Evolutionary conservation across 2,329 filamentous ascomycete genomes (phyloP).

Genomic region (Cercospora sp.): DNA sequence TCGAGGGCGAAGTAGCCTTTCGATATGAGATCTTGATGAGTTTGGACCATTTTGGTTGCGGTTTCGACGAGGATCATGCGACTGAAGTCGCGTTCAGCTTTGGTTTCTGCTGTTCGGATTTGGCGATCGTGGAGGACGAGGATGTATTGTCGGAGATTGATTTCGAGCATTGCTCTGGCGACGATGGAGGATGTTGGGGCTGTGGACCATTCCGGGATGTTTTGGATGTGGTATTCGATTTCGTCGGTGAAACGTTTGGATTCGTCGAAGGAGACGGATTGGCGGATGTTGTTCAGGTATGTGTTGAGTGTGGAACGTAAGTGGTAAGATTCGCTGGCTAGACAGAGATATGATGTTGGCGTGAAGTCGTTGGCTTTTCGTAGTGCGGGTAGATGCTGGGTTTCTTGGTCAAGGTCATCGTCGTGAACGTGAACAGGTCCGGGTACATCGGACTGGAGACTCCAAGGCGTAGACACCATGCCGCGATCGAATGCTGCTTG

Average conservation of each 20-base stretch:
- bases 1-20: slow-evolving; percentile 32
- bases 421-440: slow-evolving; percentile 55
- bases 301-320: slow-evolving; percentile 34
- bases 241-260: slow-evolving; percentile 38
- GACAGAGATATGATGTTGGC: slow-evolving; percentile 31
- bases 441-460: slow-evolving; percentile 51
- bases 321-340: slow-evolving; percentile 28
- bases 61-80: slow-evolving; percentile 34
- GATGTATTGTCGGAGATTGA: slow-evolving; percentile 38
- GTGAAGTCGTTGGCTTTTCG: slow-evolving; percentile 31
- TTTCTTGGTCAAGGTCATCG: slow-evolving; percentile 44
- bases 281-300: slow-evolving; percentile 37
- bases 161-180: slow-evolving; percentile 29
- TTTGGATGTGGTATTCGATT: slow-evolving; percentile 33
- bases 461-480: slow-evolving; percentile 48
- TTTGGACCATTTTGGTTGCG: slow-evolving; percentile 32
- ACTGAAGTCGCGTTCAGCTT: slow-evolving; percentile 34
- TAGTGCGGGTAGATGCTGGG: slow-evolving; percentile 27
- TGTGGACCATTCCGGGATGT: slow-evolving; percentile 31
- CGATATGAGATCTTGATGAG: slow-evolving; percentile 29
- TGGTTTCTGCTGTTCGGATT: slow-evolving; percentile 30
- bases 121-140: slow-evolving; percentile 36
- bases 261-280: slow-evolving; percentile 35
- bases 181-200: slow-evolving; percentile 14
- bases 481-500: slow-evolving; percentile 58